Evolutionary conservation across 805 yeast species (phyloP), one percentile per base, ranked within the genome.

Genomic region (Zygosaccharomyces lentus): DNA sequence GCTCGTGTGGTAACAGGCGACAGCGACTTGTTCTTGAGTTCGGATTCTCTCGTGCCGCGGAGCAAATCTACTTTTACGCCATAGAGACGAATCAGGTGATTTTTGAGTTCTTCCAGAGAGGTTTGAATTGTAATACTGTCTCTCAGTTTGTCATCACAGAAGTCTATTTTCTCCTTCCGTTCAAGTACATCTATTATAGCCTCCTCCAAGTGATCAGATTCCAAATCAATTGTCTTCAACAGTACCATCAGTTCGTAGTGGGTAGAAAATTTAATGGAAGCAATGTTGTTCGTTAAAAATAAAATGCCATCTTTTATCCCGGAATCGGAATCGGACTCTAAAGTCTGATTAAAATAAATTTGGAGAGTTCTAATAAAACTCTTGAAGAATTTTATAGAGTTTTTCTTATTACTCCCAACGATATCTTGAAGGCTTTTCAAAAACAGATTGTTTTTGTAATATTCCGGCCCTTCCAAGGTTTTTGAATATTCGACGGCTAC

Each of bases 401-500:
- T 48, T 25, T 53, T 55, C 39, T 59, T 59, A 4, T 46, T 51
- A 9, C 17, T 43, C 7, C 53, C 52, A 3, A 57, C 15, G 2
- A 59, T 29, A 6, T 26, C 35, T 41, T 62, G 63, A 6, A 61
- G 34, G 2, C 37, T 27, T 5, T 23, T 24, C 6, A 64, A 32
- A 24, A 57, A 57, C 6, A 25, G 12, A 16, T 45, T 47, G 16
- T 54, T 46, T 13, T 37, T 41, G 32, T 48, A 55, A 36, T 42
- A 57, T 6, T 34, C 30, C 2, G 5, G 17, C 0, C 32, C 47
- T 13, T 47, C 41, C 15, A 50, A 19, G 10, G 34, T 23, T 24
- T 48, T 49, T 1, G 57, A 48, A 57, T 78, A 82, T 0, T 62
- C 56, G 2, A 75, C 72, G 0, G 88, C 86, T 19, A 71, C 49